Conservation (phyloP, 805 yeast species). For the Metschnikowia matae region DNA sequence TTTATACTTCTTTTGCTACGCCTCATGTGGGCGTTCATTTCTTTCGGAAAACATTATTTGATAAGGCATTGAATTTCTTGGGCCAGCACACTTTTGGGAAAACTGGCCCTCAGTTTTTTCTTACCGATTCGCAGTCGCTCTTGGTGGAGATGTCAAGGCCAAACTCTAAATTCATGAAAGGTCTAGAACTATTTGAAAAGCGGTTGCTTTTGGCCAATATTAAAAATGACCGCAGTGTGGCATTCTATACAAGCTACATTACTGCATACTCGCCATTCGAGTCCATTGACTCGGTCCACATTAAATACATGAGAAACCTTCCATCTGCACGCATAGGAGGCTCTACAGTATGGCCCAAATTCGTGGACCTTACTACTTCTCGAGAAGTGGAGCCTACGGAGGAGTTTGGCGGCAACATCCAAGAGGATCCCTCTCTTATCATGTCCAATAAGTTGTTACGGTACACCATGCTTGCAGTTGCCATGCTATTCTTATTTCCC, state of each 20-base stretch:
- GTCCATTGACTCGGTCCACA: slow-evolving; percentile 43
- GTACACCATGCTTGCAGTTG: slow-evolving; percentile 21
- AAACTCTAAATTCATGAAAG: slow-evolving; percentile 46
- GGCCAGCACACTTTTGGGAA: slow-evolving; percentile 36
- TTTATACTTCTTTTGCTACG: slow-evolving; percentile 48
- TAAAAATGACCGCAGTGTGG: slow-evolving; percentile 79
- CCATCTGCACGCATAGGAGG: slow-evolving; percentile 40
- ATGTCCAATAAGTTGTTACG: slow-evolving; percentile 26
- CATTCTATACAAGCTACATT: slow-evolving; percentile 80
- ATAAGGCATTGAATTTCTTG: slow-evolving; percentile 27
- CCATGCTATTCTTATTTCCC: slow-evolving; percentile 36
- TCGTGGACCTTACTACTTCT: slow-evolving; percentile 48
- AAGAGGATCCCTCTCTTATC: slow-evolving; percentile 37
- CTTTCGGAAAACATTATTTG: slow-evolving; percentile 31
- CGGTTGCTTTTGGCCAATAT: slow-evolving; percentile 68
- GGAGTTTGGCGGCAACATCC: slow-evolving; percentile 23
- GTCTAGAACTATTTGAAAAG: slow-evolving; percentile 53
- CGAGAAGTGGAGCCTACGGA: slow-evolving; percentile 11
- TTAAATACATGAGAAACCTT: slow-evolving; percentile 45
- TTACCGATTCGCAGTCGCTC: slow-evolving; percentile 39
- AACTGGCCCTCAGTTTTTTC: slow-evolving; percentile 34
- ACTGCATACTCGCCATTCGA: slow-evolving; percentile 73
- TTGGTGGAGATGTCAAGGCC: slow-evolving; percentile 54
- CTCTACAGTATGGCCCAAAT: slow-evolving; percentile 39
- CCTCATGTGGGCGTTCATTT: slow-evolving; percentile 61